Percentiles rank a stretch among this genome's conserved stretches.
Conservation (phyloP, 352 stramenopile species). For the Globisporangium nagaii region DNA sequence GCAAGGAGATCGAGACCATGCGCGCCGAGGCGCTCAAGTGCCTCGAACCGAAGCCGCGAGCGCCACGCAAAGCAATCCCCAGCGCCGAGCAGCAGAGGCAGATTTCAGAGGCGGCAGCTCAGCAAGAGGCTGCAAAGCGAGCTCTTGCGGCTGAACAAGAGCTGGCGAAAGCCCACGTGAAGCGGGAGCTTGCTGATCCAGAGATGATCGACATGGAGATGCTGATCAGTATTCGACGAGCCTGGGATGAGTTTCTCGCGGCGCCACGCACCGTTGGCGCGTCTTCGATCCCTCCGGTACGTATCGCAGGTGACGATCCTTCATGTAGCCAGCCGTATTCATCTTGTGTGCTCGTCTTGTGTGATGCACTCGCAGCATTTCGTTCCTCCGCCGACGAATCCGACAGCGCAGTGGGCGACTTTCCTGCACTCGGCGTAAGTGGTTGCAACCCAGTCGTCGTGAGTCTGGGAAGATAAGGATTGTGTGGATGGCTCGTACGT, state of each 20-base stretch:
- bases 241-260: constrained; percentile 23
- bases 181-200: constrained; percentile 14
- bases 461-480: no score
- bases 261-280: constrained; percentile 13
- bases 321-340: not conserved
- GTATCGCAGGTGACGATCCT: no score
- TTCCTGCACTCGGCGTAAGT: no score
- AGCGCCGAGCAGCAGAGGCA: not conserved
- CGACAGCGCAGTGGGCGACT: constrained; percentile 3
- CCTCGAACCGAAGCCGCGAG: not conserved
- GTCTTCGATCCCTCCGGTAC: constrained; percentile 28
- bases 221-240: constrained; percentile 16
- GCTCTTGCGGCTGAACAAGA: not conserved
- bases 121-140: not conserved
- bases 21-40: not conserved
- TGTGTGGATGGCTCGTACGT: no score
- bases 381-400: constrained; percentile 4
- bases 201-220: constrained; percentile 28
- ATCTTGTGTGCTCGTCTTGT: not conserved
- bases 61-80: not conserved
- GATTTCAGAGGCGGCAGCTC: not conserved
- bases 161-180: not conserved
- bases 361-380: constrained; percentile 5
- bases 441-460: no score
- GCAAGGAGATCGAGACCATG: not conserved